Evolutionary conservation across 352 stramenopile species (phyloP), one percentile per base, ranked within the genome.

Genomic region (Pythium rhizo-oryzae): DNA sequence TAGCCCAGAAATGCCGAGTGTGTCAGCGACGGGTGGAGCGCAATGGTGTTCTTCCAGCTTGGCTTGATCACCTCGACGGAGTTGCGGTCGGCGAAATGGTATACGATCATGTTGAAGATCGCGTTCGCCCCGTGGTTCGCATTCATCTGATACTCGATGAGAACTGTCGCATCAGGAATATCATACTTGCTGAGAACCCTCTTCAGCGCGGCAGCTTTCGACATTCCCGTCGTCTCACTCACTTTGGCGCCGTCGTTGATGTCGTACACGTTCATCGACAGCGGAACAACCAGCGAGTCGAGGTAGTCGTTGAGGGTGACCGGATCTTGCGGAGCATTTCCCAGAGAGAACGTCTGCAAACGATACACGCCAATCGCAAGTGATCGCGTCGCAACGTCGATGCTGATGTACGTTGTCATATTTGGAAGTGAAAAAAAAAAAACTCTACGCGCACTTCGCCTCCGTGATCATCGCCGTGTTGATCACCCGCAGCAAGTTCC

Each of bases 91-190:
- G 51, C 51, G 51, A 37, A 58, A 21, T 58, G 51, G 19, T 58
- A 58, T 6, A 58, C 51, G 7, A 58, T 33, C 51, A 58, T 58
- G 35, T 58, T 58, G 51, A 58, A 37, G n/a, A 58, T 58, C 15
- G 51, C 51, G 28, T 39, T 58, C 9, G 51, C 16, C 9, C 16
- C 8, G 24, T 58, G 51, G 19, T 58, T 58, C 21, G 51, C 51
- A 39, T 58, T 58, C 51, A 58, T 58, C 28, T 58, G 51, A 58
- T 58, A 58, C 51, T 58, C 51, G 19, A 58, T 58, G 13, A 58
- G 12, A 9, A 58, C 51, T 39, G 35, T 16, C 23, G 21, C 51
- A n/a, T n/a, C n/a, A n/a, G n/a, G n/a, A n/a, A n/a, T n/a, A n/a
- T n/a, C n/a, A n/a, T n/a, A n/a, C n/a, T n/a, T n/a, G n/a, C n/a